phyloP scores from a whole-genome alignment of 768 basidiomycete species.

The Russula earlei region DNA sequence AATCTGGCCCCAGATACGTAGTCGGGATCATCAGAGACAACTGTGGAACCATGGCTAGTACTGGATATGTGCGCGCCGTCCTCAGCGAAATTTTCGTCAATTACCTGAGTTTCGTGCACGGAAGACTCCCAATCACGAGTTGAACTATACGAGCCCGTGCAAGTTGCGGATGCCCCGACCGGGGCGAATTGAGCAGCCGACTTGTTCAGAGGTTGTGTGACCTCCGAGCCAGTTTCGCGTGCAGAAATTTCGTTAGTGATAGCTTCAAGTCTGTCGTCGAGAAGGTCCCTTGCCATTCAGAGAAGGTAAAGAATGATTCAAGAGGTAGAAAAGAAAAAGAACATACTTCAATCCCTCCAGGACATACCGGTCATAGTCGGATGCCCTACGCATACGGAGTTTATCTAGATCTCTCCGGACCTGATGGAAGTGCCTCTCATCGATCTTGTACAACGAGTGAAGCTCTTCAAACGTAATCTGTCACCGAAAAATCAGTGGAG shows the following conservation, averaged over 20 bases:
- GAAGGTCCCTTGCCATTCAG: slow-evolving; percentile 22
- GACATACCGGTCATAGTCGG: slow-evolving; percentile 3
- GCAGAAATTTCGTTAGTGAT: slow-evolving; percentile 30
- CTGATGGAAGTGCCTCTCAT: neutral
- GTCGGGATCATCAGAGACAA: slow-evolving; percentile 1
- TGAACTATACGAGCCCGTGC: neutral
- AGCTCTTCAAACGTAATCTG: slow-evolving; percentile 2
- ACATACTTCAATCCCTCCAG: slow-evolving; percentile 3
- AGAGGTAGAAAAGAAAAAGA: neutral
- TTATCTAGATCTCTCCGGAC: slow-evolving; percentile 4
- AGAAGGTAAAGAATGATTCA: neutral
- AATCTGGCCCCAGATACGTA: neutral
- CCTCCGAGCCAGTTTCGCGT: slow-evolving; percentile 1
- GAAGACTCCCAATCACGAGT: neutral
- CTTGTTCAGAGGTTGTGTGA: neutral
- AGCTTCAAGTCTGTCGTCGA: slow-evolving; percentile 31
- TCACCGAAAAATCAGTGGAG: neutral
- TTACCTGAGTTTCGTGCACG: neutral
- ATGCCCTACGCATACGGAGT: slow-evolving; percentile 3
- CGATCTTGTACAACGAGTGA: slow-evolving; percentile 1
- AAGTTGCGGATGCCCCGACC: neutral
- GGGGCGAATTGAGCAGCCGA: neutral
- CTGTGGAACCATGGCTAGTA: slow-evolving; percentile 5
- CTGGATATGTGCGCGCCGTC: neutral
- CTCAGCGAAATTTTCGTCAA: neutral